A percentile compares a stretch with the other conserved stretches of the same genome.
These are phyloP conservation scores for Epichloe bromicola DNA, from an alignment of 2,329 filamentous ascomycete genomes.

Conservation along the genomic window DNA sequence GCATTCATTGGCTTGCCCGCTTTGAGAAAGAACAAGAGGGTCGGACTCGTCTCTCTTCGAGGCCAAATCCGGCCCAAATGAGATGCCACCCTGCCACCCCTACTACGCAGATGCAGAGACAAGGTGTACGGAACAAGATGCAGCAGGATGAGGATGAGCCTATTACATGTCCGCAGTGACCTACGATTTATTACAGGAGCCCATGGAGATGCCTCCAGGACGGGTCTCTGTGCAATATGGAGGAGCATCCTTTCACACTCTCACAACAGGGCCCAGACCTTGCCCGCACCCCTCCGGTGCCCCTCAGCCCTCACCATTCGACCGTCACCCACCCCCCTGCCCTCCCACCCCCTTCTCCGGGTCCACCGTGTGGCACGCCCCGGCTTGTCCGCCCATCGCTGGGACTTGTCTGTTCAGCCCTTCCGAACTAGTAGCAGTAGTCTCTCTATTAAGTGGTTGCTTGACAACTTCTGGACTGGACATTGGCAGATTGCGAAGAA, in stretches of 20 bases:
- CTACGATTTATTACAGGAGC: background rate
- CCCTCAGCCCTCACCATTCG: background rate
- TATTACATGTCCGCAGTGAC: background rate
- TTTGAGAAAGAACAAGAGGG: no score
- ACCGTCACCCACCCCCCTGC: no score
- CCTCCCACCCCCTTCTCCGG: background rate
- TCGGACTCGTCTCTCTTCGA: background rate
- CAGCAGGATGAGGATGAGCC: background rate
- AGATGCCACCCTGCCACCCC: background rate
- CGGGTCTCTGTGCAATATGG: no score
- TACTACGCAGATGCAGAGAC: background rate
- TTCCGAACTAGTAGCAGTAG: slow-evolving; percentile 21
- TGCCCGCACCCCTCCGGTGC: background rate
- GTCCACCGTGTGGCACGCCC: slow-evolving; percentile 4
- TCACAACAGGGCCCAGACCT: background rate
- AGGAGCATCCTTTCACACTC: background rate
- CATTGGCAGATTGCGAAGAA: no score
- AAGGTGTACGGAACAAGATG: background rate
- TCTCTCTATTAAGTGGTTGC: slow-evolving; percentile 3
- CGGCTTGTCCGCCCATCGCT: background rate
- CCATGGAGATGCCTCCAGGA: no score
- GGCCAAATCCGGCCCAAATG: background rate
- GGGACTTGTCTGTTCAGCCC: slow-evolving; percentile 20
- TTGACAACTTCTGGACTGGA: background rate
- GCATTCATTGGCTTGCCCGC: no score